These are phyloP conservation scores for Funneliformis mosseae DNA, from an alignment of 192 early-diverging fungal species.

Conservation along the genomic window DNA sequence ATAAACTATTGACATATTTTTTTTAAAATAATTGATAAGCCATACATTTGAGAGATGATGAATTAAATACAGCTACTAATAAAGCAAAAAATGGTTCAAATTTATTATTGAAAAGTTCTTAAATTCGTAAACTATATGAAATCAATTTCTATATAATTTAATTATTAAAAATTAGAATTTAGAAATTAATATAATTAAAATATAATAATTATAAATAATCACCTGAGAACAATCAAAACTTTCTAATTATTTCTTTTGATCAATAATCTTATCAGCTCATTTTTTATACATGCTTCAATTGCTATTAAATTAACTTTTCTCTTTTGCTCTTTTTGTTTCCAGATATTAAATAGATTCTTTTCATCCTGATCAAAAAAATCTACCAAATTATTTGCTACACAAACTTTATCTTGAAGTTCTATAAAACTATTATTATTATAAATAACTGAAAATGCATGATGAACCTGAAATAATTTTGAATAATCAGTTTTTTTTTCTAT, in stretches of 20 bases:
- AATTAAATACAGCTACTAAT: too few relatives aligned
- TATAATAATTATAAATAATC: too few relatives aligned
- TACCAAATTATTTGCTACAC: background rate
- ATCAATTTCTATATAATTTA: too few relatives aligned
- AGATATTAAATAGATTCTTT: background rate
- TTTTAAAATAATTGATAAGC: too few relatives aligned
- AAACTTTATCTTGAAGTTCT: background rate
- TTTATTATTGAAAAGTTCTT: too few relatives aligned
- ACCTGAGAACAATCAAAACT: background rate
- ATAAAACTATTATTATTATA: constrained; percentile 2
- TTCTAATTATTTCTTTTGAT: background rate
- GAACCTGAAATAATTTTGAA: background rate
- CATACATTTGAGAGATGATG: too few relatives aligned
- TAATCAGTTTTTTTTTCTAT: constrained; percentile 2
- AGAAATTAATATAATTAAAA: too few relatives aligned
- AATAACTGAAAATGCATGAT: background rate
- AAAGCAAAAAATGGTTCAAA: too few relatives aligned
- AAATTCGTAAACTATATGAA: too few relatives aligned
- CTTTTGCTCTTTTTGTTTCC: background rate
- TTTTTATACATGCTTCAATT: background rate
- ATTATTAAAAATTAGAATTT: too few relatives aligned
- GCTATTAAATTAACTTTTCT: background rate
- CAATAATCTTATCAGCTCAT: background rate
- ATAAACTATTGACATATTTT: too few relatives aligned
- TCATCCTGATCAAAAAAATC: background rate